Percentiles rank a stretch among this genome's conserved stretches.
phyloP scores from a whole-genome alignment of 176 grass and related monocot genomes.

The Eremochloa ophiuroides region DNA sequence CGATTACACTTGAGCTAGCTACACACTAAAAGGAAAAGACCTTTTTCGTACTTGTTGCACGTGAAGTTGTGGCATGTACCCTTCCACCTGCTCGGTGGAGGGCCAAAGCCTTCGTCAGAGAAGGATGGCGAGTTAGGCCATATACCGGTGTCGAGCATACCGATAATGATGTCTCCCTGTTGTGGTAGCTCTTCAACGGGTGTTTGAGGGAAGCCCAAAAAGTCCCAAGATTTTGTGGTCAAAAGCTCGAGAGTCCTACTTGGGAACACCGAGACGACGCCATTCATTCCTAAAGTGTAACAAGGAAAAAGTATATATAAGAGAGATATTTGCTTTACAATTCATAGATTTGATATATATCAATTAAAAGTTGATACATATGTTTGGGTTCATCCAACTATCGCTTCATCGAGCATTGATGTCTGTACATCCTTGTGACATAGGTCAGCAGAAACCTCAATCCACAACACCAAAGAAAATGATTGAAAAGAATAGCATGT shows the following conservation, averaged over 20 bases:
- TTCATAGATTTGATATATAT: no score
- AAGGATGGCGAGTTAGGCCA: conserved; percentile 49
- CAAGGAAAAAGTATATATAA: not conserved
- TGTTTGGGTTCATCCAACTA: no score
- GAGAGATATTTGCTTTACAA: no score
- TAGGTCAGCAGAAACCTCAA: no score
- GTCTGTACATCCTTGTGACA: no score
- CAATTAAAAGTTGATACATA: no score
- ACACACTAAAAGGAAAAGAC: not conserved
- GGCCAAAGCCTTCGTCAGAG: conserved; percentile 29
- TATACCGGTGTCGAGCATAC: conserved; percentile 42
- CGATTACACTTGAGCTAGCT: no score
- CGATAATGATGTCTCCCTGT: conserved; percentile 41
- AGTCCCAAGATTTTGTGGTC: conserved; percentile 60
- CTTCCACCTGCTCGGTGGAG: conserved; percentile 40
- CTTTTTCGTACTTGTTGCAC: conserved; percentile 35
- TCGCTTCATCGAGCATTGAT: no score
- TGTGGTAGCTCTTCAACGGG: not conserved
- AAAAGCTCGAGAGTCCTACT: conserved; percentile 2
- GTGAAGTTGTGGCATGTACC: conserved; percentile 34
- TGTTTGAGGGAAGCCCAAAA: conserved; percentile 17
- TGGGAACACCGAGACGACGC: conserved; percentile 34
- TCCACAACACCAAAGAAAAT: not conserved
- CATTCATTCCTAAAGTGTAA: conserved; percentile 24
- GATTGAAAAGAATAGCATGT: not conserved